Percentiles rank a stretch among this genome's conserved stretches.
Conservation (phyloP, 768 basidiomycete genomes). For the Sporobolomyces phaffii region DNA sequence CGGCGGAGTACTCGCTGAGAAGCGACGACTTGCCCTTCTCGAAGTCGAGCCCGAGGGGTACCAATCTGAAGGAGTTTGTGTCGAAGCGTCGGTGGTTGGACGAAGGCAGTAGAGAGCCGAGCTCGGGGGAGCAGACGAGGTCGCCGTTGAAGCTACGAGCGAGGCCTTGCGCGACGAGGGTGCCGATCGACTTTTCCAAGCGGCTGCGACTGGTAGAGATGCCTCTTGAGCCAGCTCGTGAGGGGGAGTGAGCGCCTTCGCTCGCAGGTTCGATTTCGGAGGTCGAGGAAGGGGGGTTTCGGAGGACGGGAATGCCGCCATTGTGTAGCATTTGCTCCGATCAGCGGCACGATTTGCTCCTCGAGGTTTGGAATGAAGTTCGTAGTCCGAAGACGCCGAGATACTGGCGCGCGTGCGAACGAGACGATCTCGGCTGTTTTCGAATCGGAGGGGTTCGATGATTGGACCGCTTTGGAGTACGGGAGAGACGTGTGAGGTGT, state of each 20-base stretch:
- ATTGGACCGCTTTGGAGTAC: background rate
- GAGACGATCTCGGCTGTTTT: conserved; percentile 19
- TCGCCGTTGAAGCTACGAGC: background rate
- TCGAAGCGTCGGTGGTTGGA: conserved; percentile 9
- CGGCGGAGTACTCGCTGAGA: conserved; percentile 9
- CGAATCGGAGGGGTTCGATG: conserved; percentile 1
- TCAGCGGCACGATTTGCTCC: conserved; percentile 7
- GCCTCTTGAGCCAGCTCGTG: background rate
- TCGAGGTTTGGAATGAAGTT: background rate
- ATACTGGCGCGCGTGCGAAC: conserved; percentile 7
- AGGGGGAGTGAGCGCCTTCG: background rate
- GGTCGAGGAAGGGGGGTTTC: background rate
- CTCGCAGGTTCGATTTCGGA: background rate
- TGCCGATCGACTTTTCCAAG: background rate
- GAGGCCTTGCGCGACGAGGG: background rate
- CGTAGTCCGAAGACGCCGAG: background rate
- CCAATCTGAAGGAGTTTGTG: conserved; percentile 29
- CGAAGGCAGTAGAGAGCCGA: conserved; percentile 19
- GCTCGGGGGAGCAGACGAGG: background rate
- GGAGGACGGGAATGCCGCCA: background rate
- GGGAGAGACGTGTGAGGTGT: background rate
- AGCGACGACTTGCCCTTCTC: too few relatives aligned
- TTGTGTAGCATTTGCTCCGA: background rate
- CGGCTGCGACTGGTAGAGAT: background rate
- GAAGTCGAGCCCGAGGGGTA: too few relatives aligned